These are phyloP conservation scores for Hanseniaspora valbyensis DNA, from an alignment of 805 yeast species.

Conservation along the genomic window DNA sequence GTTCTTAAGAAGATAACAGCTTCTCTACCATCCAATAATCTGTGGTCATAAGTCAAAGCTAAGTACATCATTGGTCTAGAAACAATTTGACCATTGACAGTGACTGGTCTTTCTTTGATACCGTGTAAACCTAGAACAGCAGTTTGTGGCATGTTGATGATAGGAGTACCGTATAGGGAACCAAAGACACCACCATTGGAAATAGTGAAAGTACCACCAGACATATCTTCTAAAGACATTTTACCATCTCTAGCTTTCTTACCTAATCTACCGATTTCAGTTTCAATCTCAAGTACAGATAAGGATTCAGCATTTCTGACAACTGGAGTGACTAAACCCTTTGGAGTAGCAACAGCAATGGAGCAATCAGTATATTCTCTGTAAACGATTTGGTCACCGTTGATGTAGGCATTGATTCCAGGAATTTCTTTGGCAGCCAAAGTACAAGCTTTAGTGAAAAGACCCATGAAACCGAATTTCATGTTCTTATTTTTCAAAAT, in stretches of 20 bases:
- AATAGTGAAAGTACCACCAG: slow-evolving; percentile 98
- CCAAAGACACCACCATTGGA: slow-evolving; percentile 99
- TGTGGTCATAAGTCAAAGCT: slow-evolving; percentile 96
- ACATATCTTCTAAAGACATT: slow-evolving; percentile 93
- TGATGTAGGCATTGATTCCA: slow-evolving; percentile 90
- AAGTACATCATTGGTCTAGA: slow-evolving; percentile 99
- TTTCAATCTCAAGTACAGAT: slow-evolving; percentile 77
- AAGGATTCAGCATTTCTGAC: slow-evolving; percentile 93
- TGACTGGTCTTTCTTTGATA: slow-evolving; percentile 93
- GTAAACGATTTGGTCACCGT: slow-evolving; percentile 85
- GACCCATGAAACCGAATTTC: slow-evolving; percentile 98
- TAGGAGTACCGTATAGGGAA: slow-evolving; percentile 94
- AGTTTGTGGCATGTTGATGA: slow-evolving; percentile 95
- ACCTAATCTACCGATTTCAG: slow-evolving; percentile 72
- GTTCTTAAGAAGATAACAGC: slow-evolving; percentile 95
- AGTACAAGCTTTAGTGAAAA: slow-evolving; percentile 85
- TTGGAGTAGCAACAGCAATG: slow-evolving; percentile 96
- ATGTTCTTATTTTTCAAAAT: slow-evolving; percentile 84
- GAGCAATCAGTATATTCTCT: slow-evolving; percentile 95
- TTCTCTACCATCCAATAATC: slow-evolving; percentile 96
- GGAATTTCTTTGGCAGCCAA: slow-evolving; percentile 92
- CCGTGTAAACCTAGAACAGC: slow-evolving; percentile 97
- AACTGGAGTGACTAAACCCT: slow-evolving; percentile 96
- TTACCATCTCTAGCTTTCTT: slow-evolving; percentile 93
- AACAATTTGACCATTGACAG: slow-evolving; percentile 89